phyloP scores from a whole-genome alignment of 257 asterid genomes.

The Verbascum thapsus region DNA sequence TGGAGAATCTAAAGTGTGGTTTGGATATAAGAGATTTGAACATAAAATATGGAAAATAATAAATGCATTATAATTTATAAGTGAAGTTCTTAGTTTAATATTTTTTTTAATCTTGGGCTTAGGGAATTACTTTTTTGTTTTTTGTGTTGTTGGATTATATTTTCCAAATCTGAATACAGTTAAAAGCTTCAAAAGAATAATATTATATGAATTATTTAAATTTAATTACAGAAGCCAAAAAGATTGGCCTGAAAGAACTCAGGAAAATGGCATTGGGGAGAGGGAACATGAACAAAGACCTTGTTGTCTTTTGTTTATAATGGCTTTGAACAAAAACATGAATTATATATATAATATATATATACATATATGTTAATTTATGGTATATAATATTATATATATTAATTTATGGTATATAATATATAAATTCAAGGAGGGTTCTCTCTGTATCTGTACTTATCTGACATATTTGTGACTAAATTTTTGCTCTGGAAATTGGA shows the following conservation, averaged over 20 bases:
- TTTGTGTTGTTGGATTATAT: conserved; percentile 51
- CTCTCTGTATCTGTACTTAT: conserved; percentile 32
- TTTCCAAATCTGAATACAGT: conserved; percentile 26
- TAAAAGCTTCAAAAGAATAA: conserved; percentile 19
- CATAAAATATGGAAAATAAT: conserved; percentile 42
- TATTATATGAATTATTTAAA: background rate
- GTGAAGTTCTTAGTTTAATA: conserved; percentile 45
- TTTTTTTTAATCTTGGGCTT: conserved; percentile 55
- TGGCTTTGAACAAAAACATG: conserved; percentile 14
- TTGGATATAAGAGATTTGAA: conserved; percentile 62
- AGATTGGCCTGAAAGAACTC: conserved; percentile 42
- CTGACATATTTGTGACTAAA: conserved; percentile 51
- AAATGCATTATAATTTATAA: conserved; percentile 53
- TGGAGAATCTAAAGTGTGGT: conserved; percentile 59
- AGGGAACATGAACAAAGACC: conserved; percentile 33
- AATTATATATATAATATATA: conserved; percentile 6
- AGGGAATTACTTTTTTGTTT: conserved; percentile 58
- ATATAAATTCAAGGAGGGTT: conserved; percentile 19
- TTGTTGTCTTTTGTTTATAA: conserved; percentile 31
- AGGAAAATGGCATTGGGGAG: conserved; percentile 50
- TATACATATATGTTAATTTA: too few relatives aligned
- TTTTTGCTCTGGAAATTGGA: conserved; percentile 69
- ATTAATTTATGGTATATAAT: background rate
- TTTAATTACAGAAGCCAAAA: conserved; percentile 39
- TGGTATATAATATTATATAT: background rate